phyloP scores from a whole-genome alignment of 495 filamentous ascomycete genomes.

The Peziza echinospora region DNA sequence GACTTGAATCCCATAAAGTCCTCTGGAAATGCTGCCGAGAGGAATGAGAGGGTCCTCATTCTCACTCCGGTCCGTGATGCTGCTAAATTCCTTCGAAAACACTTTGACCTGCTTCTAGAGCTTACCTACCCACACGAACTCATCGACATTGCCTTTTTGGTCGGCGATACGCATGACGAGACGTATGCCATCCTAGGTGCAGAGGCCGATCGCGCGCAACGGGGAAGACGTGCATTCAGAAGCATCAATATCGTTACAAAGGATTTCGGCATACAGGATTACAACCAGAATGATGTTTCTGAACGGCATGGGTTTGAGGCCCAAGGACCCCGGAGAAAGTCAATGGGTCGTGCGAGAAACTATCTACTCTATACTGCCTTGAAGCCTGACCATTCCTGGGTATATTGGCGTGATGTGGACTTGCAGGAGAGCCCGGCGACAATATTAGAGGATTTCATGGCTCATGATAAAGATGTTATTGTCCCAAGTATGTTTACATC shows the following conservation, averaged over 20 bases:
- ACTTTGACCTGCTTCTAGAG: constrained; percentile 81
- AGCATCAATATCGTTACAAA: constrained; percentile 70
- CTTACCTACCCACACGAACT: constrained; percentile 86
- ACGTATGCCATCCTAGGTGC: constrained; percentile 57
- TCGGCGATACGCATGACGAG: constrained; percentile 76
- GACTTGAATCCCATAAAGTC: constrained; percentile 74
- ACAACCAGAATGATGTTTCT: constrained; percentile 45
- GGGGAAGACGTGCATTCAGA: constrained; percentile 46
- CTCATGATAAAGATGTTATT: constrained; percentile 77
- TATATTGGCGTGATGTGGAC: constrained; percentile 96
- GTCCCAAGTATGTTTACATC: constrained; percentile 63
- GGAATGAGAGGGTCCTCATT: constrained; percentile 79
- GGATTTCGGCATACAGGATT: constrained; percentile 50
- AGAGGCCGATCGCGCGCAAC: constrained; percentile 78
- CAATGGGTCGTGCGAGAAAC: constrained; percentile 76
- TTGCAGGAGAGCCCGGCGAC: constrained; percentile 71
- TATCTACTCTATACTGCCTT: constrained; percentile 70
- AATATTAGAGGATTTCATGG: constrained; percentile 87
- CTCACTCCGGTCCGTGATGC: constrained; percentile 89
- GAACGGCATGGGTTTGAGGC: constrained; percentile 70
- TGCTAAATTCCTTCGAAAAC: constrained; percentile 52
- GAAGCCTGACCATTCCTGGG: constrained; percentile 90
- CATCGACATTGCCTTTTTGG: constrained; percentile 87
- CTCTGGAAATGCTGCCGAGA: constrained; percentile 49
- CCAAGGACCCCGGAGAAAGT: constrained; percentile 75